Evolutionary conservation across 192 early-diverging fungal species (phyloP), one percentile per base, ranked within the genome.

Genomic region (Rhizoclosmatium sp.): DNA sequence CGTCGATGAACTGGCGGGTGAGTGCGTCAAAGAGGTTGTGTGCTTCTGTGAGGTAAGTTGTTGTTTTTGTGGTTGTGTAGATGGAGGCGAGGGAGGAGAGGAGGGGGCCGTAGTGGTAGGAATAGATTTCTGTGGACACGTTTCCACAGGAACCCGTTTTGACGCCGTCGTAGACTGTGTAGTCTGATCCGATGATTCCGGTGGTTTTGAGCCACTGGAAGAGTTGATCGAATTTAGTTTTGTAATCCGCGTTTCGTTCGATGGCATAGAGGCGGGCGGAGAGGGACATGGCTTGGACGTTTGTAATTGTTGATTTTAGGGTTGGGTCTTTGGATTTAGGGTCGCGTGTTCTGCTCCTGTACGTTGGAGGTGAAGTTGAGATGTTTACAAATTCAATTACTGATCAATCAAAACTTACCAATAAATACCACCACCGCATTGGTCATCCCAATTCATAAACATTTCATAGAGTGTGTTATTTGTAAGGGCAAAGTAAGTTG

Each of bases 261-360:
- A 82, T 48, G 39, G 56, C 41, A 51, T 68, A 79, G 19, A 88
- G 65, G 47, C 85, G 56, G 4, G 84, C 84, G 42, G 60, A 65
- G 19, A 88, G 47, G n/a, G 67, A 58, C 56, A 88, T 70, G 10
- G 59, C 61, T 73, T 88, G 75, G 1, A 58, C 80, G 76, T 88
- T 84, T 12, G 87, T 80, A 56, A 88, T 88, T n/a, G 82, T 74
- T 12, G 83, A 83, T 67, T 88, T 88, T 75, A 83, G 82, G 64
- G 51, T 61, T 19, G 31, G 62, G 51, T 75, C 78, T 16, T 77
- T 71, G 2, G 31, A 54, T 42, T 2, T 7, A 49, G 69, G 19
- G 21, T 16, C 4, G 5, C 51, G 46, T 14, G 39, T 49, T 49
- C 69, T 9, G 39, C 49, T 58, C 66, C 66, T 68, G 21, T 68